phyloP scores from a whole-genome alignment of 495 filamentous ascomycete genomes.

The Hyphodiscus hymeniophilus region DNA sequence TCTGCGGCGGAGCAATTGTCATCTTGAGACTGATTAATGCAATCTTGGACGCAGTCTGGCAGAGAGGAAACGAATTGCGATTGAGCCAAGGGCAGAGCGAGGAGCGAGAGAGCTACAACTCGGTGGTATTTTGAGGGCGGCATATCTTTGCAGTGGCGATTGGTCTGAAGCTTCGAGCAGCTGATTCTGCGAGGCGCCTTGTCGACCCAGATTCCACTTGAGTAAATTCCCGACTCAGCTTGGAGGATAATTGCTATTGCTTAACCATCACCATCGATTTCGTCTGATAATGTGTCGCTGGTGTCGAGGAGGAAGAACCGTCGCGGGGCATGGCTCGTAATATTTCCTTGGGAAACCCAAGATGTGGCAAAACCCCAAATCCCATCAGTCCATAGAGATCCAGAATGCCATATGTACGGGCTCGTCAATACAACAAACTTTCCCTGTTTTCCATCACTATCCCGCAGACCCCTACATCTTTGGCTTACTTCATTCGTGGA shows the following conservation, averaged over 20 bases:
- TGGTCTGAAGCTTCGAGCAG: no score
- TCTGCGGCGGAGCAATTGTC: conserved; percentile 25
- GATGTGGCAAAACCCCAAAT: conserved; percentile 9
- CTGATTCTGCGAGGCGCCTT: no score
- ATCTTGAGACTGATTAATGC: conserved; percentile 23
- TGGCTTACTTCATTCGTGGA: neutral
- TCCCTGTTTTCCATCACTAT: conserved; percentile 21
- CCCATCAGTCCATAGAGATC: neutral
- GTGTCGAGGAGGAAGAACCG: neutral
- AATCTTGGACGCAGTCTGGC: conserved; percentile 25
- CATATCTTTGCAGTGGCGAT: neutral
- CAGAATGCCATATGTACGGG: neutral
- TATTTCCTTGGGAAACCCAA: neutral
- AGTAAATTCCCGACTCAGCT: neutral
- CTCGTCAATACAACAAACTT: conserved; percentile 3
- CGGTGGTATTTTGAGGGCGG: conserved; percentile 2
- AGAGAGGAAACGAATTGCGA: conserved; percentile 21
- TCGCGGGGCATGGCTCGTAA: neutral
- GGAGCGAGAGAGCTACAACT: conserved; percentile 21
- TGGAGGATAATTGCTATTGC: conserved; percentile 1
- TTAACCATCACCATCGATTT: conserved; percentile 1
- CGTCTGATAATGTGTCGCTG: conserved; percentile 5
- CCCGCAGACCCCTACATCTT: no score
- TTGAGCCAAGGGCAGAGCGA: conserved; percentile 21
- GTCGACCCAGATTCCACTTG: no score